A percentile compares a stretch with the other conserved stretches of the same genome.
Conservation (phyloP, 169 alveolate genomes). For the Plasmodium billcollinsi region DNA sequence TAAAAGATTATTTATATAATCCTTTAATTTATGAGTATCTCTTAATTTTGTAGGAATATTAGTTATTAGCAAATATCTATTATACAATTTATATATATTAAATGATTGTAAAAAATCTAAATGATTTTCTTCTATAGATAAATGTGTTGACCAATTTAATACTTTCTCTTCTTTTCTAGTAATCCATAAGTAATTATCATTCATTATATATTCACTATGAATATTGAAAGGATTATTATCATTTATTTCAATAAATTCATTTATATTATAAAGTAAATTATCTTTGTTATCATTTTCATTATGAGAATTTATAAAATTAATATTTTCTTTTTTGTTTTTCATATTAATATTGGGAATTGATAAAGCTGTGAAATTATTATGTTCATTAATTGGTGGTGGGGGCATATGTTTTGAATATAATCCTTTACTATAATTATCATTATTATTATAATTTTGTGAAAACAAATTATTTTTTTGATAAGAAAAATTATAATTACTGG, state of each 20-base stretch:
- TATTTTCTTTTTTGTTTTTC: background rate
- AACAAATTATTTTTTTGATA: background rate
- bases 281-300: background rate
- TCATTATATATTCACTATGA: conserved; percentile 24
- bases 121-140: conserved; percentile 57
- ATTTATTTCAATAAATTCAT: conserved; percentile 5
- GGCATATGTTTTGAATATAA: background rate
- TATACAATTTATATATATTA: conserved; percentile 6
- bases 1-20: conserved; percentile 12
- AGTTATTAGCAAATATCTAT: conserved; percentile 43
- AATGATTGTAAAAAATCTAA: conserved; percentile 28
- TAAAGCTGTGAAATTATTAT: background rate
- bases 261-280: background rate
- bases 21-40: conserved; percentile 17
- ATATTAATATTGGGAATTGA: background rate
- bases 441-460: background rate
- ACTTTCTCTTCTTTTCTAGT: conserved; percentile 28
- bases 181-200: conserved; percentile 25
- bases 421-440: background rate
- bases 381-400: background rate
- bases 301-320: background rate
- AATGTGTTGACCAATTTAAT: conserved; percentile 28
- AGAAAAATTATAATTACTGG: no score
- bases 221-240: conserved; percentile 51
- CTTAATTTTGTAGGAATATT: conserved; percentile 20